These are phyloP conservation scores for Cenchrus purpureus DNA, from an alignment of 176 grass and related monocot species.

Conservation along the genomic window DNA sequence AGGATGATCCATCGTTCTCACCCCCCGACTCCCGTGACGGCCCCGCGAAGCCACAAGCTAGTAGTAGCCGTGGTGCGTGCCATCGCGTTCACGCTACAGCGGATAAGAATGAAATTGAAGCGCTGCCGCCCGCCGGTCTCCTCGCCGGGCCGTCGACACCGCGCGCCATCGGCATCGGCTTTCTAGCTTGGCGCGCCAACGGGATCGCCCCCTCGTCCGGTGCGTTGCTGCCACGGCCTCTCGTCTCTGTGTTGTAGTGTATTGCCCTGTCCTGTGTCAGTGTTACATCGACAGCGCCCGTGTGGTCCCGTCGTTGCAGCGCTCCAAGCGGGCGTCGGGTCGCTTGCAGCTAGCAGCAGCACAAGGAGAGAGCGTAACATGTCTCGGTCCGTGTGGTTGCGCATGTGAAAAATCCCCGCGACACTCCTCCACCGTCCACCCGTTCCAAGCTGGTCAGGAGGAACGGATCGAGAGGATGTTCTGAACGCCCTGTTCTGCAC, in stretches of 20 bases:
- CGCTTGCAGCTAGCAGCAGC: not conserved
- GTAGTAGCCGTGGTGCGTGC: not conserved
- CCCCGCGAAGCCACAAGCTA: not conserved
- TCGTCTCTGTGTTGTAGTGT: not conserved
- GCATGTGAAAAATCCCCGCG: not conserved
- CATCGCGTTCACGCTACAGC: slow-evolving; percentile 22
- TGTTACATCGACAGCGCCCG: not conserved
- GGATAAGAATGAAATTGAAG: slow-evolving; percentile 51
- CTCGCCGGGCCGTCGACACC: not conserved
- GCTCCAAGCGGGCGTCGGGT: not conserved
- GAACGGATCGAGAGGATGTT: not conserved
- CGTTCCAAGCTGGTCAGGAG: no score
- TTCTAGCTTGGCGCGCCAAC: not conserved
- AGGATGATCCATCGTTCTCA: slow-evolving; percentile 13
- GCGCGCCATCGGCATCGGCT: not conserved
- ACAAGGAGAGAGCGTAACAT: not conserved
- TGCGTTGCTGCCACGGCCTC: not conserved
- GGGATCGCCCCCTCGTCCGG: not conserved
- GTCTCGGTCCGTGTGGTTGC: not conserved
- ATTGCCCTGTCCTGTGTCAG: no score
- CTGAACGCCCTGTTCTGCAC: not conserved
- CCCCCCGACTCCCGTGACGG: not conserved
- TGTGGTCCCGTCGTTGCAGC: not conserved
- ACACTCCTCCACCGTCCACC: not conserved
- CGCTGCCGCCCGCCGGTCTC: not conserved